Evolutionary conservation across 768 basidiomycete genomes (phyloP), one percentile per base, ranked within the genome.

Genomic region (Coprinopsis cinerea): DNA sequence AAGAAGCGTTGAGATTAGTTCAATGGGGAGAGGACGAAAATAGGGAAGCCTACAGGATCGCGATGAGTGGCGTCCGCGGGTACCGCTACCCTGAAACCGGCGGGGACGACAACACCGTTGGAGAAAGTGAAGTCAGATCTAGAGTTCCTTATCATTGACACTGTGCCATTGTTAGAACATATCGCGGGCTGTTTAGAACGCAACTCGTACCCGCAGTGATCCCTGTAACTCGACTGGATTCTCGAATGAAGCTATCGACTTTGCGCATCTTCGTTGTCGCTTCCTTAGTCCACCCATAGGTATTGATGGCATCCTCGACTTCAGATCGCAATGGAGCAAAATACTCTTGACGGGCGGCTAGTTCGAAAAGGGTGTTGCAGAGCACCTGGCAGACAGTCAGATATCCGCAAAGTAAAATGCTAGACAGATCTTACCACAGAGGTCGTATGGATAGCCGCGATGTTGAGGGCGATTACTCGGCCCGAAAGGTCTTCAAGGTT

Each of bases 171-270:
- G n/a, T n/a, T n/a, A n/a, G n/a, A n/a, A n/a, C n/a, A n/a, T n/a
- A n/a, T n/a, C n/a, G n/a, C n/a, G n/a, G n/a, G n/a, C n/a, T n/a
- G n/a, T n/a, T n/a, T n/a, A n/a, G n/a, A n/a, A n/a, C n/a, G n/a
- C 34, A 43, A 37, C 25, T 45, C 50, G 18, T 9, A n/a, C n/a
- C n/a, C n/a, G 20, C 24, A 24, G 9, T 17, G 9, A 51, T n/a
- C 2, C 43, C 44, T 11, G 22, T 18, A 2, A 45, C 15, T 3
- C 50, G 13, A 23, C 3, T 27, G 22, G 50, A 44, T 24, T 51
- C 74, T 42, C 66, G 65, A 18, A 74, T 48, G 55, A 76, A 73
- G 47, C 72, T 76, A 49, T 73, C 73, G n/a, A 75, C 40, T 53
- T 70, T 69, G 52, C 62, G 59, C 59, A 75, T 64, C 43, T 68